Percentiles rank a stretch among this genome's conserved stretches.
These are phyloP conservation scores for Glycyrrhiza uralensis DNA, from an alignment of 306 rosid genomes.

Conservation along the genomic window DNA sequence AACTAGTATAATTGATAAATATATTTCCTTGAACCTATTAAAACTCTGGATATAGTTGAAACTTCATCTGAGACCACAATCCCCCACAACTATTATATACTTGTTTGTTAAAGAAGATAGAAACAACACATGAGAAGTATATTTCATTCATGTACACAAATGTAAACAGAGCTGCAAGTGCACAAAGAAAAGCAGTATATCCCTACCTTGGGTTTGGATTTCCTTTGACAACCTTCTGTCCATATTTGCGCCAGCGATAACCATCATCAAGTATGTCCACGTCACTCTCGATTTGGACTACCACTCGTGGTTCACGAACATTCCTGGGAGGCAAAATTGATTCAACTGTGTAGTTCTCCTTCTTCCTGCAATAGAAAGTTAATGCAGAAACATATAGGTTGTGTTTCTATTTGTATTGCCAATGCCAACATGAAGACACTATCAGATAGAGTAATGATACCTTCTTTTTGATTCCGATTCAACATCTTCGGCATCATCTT, in stretches of 20 bases:
- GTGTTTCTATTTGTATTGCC: background rate
- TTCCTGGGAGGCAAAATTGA: constrained; percentile 52
- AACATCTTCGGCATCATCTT: constrained; percentile 51
- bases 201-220: constrained; percentile 89
- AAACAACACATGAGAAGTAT: background rate
- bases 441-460: constrained; percentile 29
- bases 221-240: constrained; percentile 93
- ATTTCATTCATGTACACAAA: background rate
- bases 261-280: constrained; percentile 88
- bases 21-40: background rate
- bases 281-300: constrained; percentile 79
- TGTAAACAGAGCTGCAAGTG: background rate
- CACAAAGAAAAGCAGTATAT: constrained; percentile 11
- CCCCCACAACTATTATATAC: background rate
- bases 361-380: constrained; percentile 53
- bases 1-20: background rate
- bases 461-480: constrained; percentile 76
- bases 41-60: background rate
- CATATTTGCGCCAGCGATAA: constrained; percentile 94
- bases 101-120: background rate
- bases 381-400: constrained; percentile 11
- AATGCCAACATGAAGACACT: background rate
- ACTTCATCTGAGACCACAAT: background rate
- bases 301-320: constrained; percentile 79
- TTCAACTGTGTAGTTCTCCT: constrained; percentile 50